A percentile compares a stretch with the other conserved stretches of the same genome.
phyloP scores from a whole-genome alignment of 73 alveolate genomes.

The Paramecium caudatum region DNA sequence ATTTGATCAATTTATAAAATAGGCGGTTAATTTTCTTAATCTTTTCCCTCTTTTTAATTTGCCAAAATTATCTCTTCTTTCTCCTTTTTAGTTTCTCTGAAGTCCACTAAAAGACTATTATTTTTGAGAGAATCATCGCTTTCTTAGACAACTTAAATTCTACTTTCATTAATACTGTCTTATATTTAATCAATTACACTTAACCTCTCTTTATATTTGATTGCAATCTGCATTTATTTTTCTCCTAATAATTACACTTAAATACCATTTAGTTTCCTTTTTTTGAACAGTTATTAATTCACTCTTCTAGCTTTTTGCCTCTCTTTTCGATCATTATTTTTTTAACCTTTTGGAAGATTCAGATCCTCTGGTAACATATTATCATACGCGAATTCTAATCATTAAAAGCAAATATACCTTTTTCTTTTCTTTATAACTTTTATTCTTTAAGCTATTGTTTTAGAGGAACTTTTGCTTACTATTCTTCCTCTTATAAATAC shows the following conservation, averaged over 20 bases:
- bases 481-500: background rate
- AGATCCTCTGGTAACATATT: background rate
- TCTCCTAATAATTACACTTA: background rate
- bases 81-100: background rate
- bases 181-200: background rate
- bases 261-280: conserved; percentile 24
- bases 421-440: too few relatives aligned
- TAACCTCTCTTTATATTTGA: background rate
- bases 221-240: background rate
- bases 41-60: background rate
- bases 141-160: conserved; percentile 7
- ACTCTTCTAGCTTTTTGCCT: background rate
- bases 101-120: conserved; percentile 8
- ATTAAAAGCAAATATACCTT: too few relatives aligned
- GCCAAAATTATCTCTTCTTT: background rate
- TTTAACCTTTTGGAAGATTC: too few relatives aligned
- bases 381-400: too few relatives aligned
- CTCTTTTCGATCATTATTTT: too few relatives aligned
- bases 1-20: background rate
- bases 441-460: background rate
- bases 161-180: conserved; percentile 41
- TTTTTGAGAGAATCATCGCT: conserved; percentile 40
- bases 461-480: background rate
- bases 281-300: background rate
- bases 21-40: background rate